Conservation (phyloP, 2,329 filamentous ascomycete species). For the Sarocladium strictum region DNA sequence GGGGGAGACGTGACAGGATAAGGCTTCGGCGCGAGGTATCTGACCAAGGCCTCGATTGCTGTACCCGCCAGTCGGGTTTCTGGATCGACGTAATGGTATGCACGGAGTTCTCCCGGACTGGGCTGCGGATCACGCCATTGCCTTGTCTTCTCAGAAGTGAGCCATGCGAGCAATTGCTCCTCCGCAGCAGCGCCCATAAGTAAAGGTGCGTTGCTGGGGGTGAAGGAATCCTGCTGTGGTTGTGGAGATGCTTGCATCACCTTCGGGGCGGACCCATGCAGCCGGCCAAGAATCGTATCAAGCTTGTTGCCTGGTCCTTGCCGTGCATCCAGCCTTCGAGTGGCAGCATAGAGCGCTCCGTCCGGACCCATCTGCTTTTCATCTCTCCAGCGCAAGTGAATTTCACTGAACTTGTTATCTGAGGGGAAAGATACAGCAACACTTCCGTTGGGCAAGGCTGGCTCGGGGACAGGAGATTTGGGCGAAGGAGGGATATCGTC, state of each 20-base stretch:
- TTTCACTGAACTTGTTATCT: constrained; percentile 39
- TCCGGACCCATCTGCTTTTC: constrained; percentile 36
- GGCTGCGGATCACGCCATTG: constrained; percentile 38
- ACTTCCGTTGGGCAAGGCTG: constrained; percentile 15
- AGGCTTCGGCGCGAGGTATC: constrained; percentile 36
- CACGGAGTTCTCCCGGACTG: constrained; percentile 24
- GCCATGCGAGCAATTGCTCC: constrained; percentile 35
- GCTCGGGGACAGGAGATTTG: constrained; percentile 42
- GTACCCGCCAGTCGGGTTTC: constrained; percentile 36
- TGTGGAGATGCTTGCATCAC: background rate
- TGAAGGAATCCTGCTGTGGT: background rate
- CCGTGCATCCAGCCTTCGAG: constrained; percentile 35
- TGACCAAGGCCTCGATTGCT: constrained; percentile 35
- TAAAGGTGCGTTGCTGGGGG: constrained; percentile 22
- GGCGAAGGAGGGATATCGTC: constrained; percentile 52
- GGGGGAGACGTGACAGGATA: constrained; percentile 47
- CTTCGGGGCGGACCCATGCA: constrained; percentile 19
- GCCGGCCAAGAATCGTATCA: constrained; percentile 33
- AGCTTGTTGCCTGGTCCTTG: constrained; percentile 29
- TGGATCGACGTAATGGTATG: constrained; percentile 35
- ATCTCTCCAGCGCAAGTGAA: constrained; percentile 44
- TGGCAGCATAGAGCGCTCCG: constrained; percentile 35
- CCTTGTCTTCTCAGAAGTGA: constrained; percentile 37
- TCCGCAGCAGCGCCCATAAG: constrained; percentile 28
- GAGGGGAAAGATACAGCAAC: constrained; percentile 31